Base-by-base conservation (phyloP, 345 rosid species). In the Linum tenue region DNA sequence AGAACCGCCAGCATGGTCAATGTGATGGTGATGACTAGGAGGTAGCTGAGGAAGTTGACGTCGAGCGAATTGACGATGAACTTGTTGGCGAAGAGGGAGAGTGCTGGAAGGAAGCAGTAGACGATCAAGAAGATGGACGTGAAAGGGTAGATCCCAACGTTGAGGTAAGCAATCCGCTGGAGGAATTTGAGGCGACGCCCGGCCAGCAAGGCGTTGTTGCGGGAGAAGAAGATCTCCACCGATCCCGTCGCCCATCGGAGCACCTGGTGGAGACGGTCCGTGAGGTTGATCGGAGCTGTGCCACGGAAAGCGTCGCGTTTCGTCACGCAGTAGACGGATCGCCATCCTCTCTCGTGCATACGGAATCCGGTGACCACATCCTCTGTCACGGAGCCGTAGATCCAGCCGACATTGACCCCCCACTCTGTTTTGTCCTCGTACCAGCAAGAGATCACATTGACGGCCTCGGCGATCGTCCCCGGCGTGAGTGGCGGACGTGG, bases 311-410 rank as follows among this genome's bases (percentile, higher is more conserved):
- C 97, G 64, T 90, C 95, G 43, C 83, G 84, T 41, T 78, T 81
- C 0, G 92, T 84, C 37, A 83, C 81, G 31, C 92, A 88, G 61
- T 90, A 90, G 51, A 84, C 75, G 0, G 95, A 90, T 72, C 81
- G 83, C 95, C 97, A 90, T 14, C 97, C 95, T 3, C 85, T 79
- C n/a, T 86, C 81, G 17, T 90, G 97, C 95, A 90, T 90, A 68
- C 87, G 73, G 36, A 78, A 90, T 35, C 97, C 89, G 0, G 97
- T 90, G 9, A 90, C 86, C 3, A 90, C 95, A 65, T 90, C 95
- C 77, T 86, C 95, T 0, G 92, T 90, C 31, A 22, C 31, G 31
- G 31, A 22, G 31, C 31, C 31, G 31, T 22, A 22, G 31, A 22
- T 22, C 31, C 41, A 90, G 50, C 97, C 97, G 1, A 88, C 74